Evolutionary conservation across 179 eudicot species (phyloP), one percentile per base, ranked within the genome.

Genomic region (Beta macrorhiza): DNA sequence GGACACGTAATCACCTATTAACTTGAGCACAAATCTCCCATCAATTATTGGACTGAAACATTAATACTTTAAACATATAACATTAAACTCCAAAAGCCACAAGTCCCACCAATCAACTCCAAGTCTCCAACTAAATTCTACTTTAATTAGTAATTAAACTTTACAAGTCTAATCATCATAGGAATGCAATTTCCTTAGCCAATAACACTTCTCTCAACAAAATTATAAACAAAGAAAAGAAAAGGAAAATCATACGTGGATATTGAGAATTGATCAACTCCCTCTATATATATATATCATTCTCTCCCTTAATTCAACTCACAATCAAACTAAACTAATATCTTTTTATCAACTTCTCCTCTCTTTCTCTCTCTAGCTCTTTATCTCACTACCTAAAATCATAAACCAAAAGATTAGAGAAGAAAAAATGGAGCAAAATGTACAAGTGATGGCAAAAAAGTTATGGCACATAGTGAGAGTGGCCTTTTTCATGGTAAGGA

Each of bases 401-500:
- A 25, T 25, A 58, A 61, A 47, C 5, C 0, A 5, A 72, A 72
- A 69, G n/a, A 37, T 17, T 14, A 20, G 37, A 32, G 2, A 49
- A 52, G 13, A 16, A 83, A 78, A 74, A 76, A 85, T 87, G 90
- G 85, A 81, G 65, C 68, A 76, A 67, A 86, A 86, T 75, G 67
- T 71, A 69, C 87, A 82, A 74, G 52, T 59, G 3, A 78, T 89
- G 56, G 86, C 89, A n/a, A 89, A 76, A 79, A 87, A 76, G 76
- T 22, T 85, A 57, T 83, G 89, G 88, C 87, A 83, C 76, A 42
- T 86, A 44, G 78, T 87, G n/a, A 86, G 88, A 45, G 89, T 87
- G n/a, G 81, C 84, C 58, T 84, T 80, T 32, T 82, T 79, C 77
- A 79, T 89, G 82, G 65, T 87, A 5, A 78, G 87, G 9, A 87